These are phyloP conservation scores for Malus orientalis DNA, from an alignment of 306 rosid genomes.

Conservation along the genomic window DNA sequence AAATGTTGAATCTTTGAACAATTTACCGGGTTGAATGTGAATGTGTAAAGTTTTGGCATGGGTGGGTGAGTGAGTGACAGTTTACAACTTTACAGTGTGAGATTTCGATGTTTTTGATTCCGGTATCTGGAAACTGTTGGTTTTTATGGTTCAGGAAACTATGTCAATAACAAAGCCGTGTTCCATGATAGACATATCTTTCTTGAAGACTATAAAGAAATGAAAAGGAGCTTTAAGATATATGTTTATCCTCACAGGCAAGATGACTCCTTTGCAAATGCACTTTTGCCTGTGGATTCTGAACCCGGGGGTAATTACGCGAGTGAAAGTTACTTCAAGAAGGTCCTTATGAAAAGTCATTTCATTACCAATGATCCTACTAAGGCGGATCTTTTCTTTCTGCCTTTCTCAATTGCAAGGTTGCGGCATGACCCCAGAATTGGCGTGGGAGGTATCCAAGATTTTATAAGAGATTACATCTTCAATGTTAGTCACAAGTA, in stretches of 20 bases:
- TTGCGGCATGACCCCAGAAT: conserved; percentile 60
- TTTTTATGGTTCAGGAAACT: conserved; percentile 35
- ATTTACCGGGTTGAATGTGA: too few relatives aligned
- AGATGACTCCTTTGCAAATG: conserved; percentile 63
- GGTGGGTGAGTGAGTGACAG: not conserved
- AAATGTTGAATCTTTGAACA: too few relatives aligned
- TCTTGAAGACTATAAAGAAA: conserved; percentile 61
- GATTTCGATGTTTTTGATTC: conserved; percentile 5
- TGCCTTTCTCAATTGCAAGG: conserved; percentile 79
- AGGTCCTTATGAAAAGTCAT: conserved; percentile 47
- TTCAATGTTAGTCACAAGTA: conserved; percentile 43
- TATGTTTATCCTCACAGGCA: conserved; percentile 73
- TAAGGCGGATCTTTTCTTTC: conserved; percentile 68
- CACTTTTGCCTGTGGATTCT: conserved; percentile 44
- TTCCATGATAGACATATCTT: conserved; percentile 61
- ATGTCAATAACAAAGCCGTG: conserved; percentile 35
- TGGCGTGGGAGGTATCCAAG: conserved; percentile 58
- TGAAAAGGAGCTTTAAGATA: conserved; percentile 74
- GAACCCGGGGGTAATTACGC: conserved; percentile 84
- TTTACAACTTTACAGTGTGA: not conserved
- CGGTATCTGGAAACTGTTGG: conserved; percentile 1
- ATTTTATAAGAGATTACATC: conserved; percentile 56
- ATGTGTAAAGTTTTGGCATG: not conserved
- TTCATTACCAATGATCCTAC: conserved; percentile 54
- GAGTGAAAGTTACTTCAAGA: conserved; percentile 84